These are phyloP conservation scores for Beauveria sp. DNA, from an alignment of 2,329 filamentous ascomycete species.

Conservation along the genomic window DNA sequence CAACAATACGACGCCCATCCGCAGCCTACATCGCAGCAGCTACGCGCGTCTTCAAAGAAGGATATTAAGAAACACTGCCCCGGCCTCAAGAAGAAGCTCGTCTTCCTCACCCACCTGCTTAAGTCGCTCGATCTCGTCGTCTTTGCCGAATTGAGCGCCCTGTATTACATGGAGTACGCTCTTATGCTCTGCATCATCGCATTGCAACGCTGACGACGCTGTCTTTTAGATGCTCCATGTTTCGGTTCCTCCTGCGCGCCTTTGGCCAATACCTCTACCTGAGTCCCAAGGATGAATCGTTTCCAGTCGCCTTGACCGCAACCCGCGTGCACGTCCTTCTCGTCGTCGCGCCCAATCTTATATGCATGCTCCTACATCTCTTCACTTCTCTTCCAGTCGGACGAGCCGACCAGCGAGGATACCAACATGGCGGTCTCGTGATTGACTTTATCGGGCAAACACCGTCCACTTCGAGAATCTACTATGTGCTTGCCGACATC, in stretches of 20 bases:
- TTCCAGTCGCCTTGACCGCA: slow-evolving; percentile 48
- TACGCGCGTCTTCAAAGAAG: slow-evolving; percentile 29
- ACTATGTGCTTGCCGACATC: slow-evolving; percentile 48
- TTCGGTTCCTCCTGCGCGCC: slow-evolving; percentile 52
- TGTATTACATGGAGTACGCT: slow-evolving; percentile 65
- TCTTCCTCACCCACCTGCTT: slow-evolving; percentile 54
- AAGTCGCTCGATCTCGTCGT: slow-evolving; percentile 54
- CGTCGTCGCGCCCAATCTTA: slow-evolving; percentile 48
- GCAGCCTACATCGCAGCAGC: slow-evolving; percentile 4
- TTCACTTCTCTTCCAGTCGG: slow-evolving; percentile 47
- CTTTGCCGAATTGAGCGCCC: slow-evolving; percentile 54
- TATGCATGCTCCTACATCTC: slow-evolving; percentile 55
- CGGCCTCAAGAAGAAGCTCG: slow-evolving; percentile 47
- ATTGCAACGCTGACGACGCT: neutral
- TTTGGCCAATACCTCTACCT: slow-evolving; percentile 56
- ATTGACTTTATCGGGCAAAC: slow-evolving; percentile 63
- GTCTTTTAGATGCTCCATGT: slow-evolving; percentile 51
- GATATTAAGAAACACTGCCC: slow-evolving; percentile 30
- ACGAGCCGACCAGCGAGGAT: slow-evolving; percentile 55
- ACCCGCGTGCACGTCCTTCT: slow-evolving; percentile 49
- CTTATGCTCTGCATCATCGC: neutral
- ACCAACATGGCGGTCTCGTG: slow-evolving; percentile 59
- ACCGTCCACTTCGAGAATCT: slow-evolving; percentile 48
- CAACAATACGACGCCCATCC: neutral
- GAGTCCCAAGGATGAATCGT: slow-evolving; percentile 52